Evolutionary conservation across 2,329 filamentous ascomycete genomes (phyloP).

Genomic region (Uncinocarpus reesii): DNA sequence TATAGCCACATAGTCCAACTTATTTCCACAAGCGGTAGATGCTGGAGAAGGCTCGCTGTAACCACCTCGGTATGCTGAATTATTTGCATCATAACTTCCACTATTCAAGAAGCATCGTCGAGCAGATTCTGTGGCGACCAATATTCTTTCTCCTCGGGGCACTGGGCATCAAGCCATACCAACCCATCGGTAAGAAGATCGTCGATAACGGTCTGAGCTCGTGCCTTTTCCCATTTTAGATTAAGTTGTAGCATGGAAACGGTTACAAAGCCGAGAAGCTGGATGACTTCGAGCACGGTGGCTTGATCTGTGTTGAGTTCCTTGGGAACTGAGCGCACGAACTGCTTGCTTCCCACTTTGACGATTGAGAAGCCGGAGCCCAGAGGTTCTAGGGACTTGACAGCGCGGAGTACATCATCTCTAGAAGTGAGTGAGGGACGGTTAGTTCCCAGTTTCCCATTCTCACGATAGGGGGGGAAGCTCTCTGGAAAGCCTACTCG

Average conservation of each 20-base stretch:
- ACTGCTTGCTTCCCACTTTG: conserved; percentile 69
- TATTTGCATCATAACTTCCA: no score
- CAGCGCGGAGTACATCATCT: conserved; percentile 83
- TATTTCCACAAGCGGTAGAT: no score
- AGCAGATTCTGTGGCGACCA: conserved; percentile 52
- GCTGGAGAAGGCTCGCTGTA: no score
- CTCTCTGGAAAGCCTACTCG: conserved; percentile 56
- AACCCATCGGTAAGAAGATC: conserved; percentile 81
- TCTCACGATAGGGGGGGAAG: no score
- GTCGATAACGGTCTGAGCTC: conserved; percentile 81
- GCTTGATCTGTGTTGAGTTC: conserved; percentile 93
- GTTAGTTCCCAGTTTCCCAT: no score
- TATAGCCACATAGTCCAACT: no score
- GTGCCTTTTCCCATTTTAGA: conserved; percentile 69
- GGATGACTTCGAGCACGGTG: conserved; percentile 79
- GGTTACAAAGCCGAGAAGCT: conserved; percentile 81
- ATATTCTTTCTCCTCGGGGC: conserved; percentile 79
- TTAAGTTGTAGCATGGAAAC: conserved; percentile 83
- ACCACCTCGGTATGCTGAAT: no score
- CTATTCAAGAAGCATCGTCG: conserved; percentile 34
- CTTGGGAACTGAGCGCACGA: conserved; percentile 86
- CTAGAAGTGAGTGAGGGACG: conserved; percentile 32
- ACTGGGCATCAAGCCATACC: conserved; percentile 87
- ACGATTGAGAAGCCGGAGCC: conserved; percentile 81
- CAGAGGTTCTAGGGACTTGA: conserved; percentile 75